A percentile compares a stretch with the other conserved stretches of the same genome.
Conservation (phyloP, 345 rosid species). For the Durio zibethinus region DNA sequence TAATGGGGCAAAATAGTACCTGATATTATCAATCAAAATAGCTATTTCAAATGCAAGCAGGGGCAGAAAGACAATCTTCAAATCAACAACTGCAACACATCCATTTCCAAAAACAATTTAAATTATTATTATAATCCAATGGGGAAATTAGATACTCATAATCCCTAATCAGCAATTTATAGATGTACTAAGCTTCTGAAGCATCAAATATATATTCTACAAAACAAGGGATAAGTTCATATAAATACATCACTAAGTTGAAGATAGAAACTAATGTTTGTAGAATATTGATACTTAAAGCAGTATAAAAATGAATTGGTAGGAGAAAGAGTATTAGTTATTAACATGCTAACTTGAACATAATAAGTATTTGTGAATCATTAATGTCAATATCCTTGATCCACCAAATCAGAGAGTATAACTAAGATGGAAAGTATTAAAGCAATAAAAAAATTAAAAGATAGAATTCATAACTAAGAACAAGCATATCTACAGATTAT, state of each 20-base stretch:
- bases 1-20: slow-evolving; percentile 41
- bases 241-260: not conserved
- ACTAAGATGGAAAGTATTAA: not conserved
- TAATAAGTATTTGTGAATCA: not conserved
- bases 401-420: not conserved
- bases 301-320: not conserved
- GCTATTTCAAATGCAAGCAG: slow-evolving; percentile 67
- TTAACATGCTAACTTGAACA: not conserved
- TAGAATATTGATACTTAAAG: not conserved
- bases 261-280: not conserved
- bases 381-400: not conserved
- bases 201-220: not conserved
- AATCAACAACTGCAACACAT: slow-evolving; percentile 61
- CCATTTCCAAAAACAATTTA: slow-evolving; percentile 17
- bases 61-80: slow-evolving; percentile 83
- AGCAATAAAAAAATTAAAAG: not conserved
- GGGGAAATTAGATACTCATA: not conserved
- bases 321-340: not conserved
- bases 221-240: not conserved
- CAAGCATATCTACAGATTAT: slow-evolving; percentile 3
- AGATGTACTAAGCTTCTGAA: not conserved
- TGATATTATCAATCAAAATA: slow-evolving; percentile 78
- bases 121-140: not conserved
- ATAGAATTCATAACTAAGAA: not conserved
- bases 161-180: too few relatives aligned